Evolutionary conservation across 2,329 filamentous ascomycete species (phyloP).

Genomic region (Xylaria polymorpha): DNA sequence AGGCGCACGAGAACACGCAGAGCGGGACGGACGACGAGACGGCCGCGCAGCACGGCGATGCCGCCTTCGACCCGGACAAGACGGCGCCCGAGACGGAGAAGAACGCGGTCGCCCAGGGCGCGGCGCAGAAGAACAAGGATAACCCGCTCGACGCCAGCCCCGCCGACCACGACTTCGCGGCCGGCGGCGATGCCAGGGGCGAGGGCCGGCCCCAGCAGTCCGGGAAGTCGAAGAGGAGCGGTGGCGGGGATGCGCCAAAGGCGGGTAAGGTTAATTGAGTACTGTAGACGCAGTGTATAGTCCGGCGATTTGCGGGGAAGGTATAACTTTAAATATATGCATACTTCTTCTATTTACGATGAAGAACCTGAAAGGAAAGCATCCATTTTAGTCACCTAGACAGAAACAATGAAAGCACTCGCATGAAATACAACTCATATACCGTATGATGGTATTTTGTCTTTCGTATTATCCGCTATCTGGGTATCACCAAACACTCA

Average conservation of each 20-base stretch:
- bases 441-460: neutral
- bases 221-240: conserved; percentile 51
- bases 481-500: conserved; percentile 34
- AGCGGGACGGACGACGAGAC: conserved; percentile 72
- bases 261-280: conserved; percentile 45
- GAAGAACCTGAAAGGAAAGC: neutral
- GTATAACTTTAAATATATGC: neutral
- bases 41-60: conserved; percentile 65
- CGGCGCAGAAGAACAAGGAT: conserved; percentile 50
- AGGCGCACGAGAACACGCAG: conserved; percentile 74
- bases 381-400: neutral
- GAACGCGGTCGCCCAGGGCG: conserved; percentile 48
- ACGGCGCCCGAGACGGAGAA: conserved; percentile 74
- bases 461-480: conserved; percentile 13
- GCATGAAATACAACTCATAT: conserved; percentile 6
- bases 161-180: conserved; percentile 58
- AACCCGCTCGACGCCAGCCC: conserved; percentile 57
- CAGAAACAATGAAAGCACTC: neutral
- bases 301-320: conserved; percentile 30
- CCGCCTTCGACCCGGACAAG: conserved; percentile 75
- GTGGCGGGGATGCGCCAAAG: conserved; percentile 44
- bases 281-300: neutral
- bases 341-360: neutral
- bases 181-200: conserved; percentile 39
- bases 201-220: conserved; percentile 49